phyloP scores from a whole-genome alignment of 1,284 basidiomycete genomes.

The Pyrrhoderma noxium region DNA sequence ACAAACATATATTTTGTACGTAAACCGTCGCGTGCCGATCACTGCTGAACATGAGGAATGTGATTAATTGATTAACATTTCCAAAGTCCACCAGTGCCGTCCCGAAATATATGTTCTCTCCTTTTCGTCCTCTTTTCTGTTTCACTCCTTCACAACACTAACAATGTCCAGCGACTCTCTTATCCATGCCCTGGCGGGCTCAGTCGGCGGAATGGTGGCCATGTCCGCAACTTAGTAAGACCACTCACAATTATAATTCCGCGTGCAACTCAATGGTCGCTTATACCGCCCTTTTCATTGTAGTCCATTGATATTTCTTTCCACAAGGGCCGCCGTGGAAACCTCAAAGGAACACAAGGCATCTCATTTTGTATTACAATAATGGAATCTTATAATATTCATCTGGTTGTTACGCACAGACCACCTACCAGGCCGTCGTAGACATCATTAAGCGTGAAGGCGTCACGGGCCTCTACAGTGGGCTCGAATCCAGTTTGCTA shows the following conservation, averaged over 20 bases:
- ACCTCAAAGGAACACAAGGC: constrained; percentile 74
- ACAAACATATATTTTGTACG: too few species aligned
- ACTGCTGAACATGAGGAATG: neutral
- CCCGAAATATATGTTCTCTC: too few species aligned
- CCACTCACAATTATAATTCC: constrained; percentile 1
- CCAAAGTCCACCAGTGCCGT: too few species aligned
- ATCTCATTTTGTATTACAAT: too few species aligned
- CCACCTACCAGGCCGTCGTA: constrained; percentile 52
- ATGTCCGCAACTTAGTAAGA: constrained; percentile 82
- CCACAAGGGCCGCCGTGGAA: constrained; percentile 89
- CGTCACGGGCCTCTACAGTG: constrained; percentile 79
- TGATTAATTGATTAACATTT: neutral
- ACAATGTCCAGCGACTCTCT: constrained; percentile 72
- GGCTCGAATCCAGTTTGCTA: constrained; percentile 78
- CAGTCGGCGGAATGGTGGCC: constrained; percentile 84
- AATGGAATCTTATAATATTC: neutral
- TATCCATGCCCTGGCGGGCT: constrained; percentile 87
- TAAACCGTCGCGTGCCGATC: neutral
- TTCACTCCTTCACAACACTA: neutral
- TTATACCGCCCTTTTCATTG: too few species aligned
- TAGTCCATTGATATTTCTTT: constrained; percentile 90
- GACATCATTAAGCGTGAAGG: constrained; percentile 86
- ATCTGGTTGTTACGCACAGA: constrained; percentile 27
- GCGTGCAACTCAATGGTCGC: constrained; percentile 19
- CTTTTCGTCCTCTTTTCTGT: neutral